A percentile compares a stretch with the other conserved stretches of the same genome.
phyloP scores from a whole-genome alignment of 1,284 basidiomycete genomes.

The Anthracocystis setariae region DNA sequence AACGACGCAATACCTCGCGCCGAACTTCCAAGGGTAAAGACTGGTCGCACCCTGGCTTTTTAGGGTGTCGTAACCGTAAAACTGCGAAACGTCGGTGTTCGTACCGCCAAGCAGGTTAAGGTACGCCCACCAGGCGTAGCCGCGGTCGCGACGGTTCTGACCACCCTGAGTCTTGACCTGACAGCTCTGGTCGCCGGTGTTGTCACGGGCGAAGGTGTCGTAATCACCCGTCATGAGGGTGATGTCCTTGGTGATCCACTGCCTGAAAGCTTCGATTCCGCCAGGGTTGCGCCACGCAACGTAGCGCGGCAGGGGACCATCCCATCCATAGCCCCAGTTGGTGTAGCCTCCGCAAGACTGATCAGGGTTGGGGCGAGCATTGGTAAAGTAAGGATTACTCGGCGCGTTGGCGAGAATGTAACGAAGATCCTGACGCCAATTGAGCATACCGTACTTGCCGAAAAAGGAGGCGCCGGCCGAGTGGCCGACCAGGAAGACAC shows the following conservation, averaged over 20 bases:
- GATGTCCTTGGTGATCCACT: conserved; percentile 33
- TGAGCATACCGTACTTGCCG: conserved; percentile 42
- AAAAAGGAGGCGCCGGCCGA: conserved; percentile 46
- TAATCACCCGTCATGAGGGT: conserved; percentile 36
- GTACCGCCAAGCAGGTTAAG: conserved; percentile 54
- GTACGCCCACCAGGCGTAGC: conserved; percentile 57
- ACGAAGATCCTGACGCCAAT: conserved; percentile 9
- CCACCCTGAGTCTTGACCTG: conserved; percentile 48
- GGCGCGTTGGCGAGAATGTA: conserved; percentile 52
- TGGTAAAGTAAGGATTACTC: conserved; percentile 52
- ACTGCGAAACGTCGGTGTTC: conserved; percentile 39
- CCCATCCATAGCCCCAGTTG: conserved; percentile 44
- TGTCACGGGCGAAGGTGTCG: conserved; percentile 38
- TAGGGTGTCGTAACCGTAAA: conserved; percentile 29
- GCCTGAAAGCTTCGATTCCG: conserved; percentile 6
- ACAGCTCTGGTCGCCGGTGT: conserved; percentile 38
- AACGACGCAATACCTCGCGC: conserved; percentile 23
- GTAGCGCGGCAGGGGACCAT: conserved; percentile 22
- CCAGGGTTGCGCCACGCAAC: conserved; percentile 17
- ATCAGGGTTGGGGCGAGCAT: conserved; percentile 25
- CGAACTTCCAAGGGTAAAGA: conserved; percentile 12
- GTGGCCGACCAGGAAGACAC: conserved; percentile 46
- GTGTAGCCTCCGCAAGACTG: conserved; percentile 16
- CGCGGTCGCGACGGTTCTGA: conserved; percentile 51
- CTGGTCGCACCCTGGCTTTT: conserved; percentile 4